phyloP scores from a whole-genome alignment of 2,329 filamentous ascomycete species.

The Neocatenulostroma microsporum region DNA sequence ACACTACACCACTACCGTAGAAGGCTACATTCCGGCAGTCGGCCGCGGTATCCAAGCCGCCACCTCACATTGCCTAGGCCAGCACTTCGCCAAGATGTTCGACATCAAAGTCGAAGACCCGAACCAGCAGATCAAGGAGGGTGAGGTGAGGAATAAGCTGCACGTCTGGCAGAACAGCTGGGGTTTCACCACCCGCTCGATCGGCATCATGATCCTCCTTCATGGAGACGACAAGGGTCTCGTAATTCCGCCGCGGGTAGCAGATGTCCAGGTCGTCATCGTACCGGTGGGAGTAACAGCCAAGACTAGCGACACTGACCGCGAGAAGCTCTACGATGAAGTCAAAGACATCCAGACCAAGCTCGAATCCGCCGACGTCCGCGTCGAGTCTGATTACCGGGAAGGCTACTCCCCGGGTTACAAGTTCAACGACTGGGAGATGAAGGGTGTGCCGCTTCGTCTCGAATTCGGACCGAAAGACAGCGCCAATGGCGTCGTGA shows the following conservation, averaged over 20 bases:
- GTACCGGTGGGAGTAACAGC: conserved; percentile 90
- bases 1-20: conserved; percentile 92
- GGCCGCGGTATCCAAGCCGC: conserved; percentile 94
- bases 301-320: conserved; percentile 73
- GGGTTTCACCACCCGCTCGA: conserved; percentile 93
- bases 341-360: conserved; percentile 62
- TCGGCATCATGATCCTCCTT: conserved; percentile 98
- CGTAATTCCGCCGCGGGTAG: conserved; percentile 82
- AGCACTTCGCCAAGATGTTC: conserved; percentile 99
- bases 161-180: conserved; percentile 98
- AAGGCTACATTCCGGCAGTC: conserved; percentile 93
- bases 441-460: conserved; percentile 88
- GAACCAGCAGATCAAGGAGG: conserved; percentile 49
- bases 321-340: conserved; percentile 65
- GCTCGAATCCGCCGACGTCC: conserved; percentile 65
- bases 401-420: conserved; percentile 89
- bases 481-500: conserved; percentile 74
- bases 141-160: conserved; percentile 69
- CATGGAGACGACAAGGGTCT: conserved; percentile 94
- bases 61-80: conserved; percentile 87
- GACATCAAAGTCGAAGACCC: conserved; percentile 96
- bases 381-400: conserved; percentile 72
- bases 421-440: conserved; percentile 99
- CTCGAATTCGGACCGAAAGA: conserved; percentile 96
- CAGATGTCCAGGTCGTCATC: conserved; percentile 76